Percentiles rank a stretch among this genome's conserved stretches.
Conservation (phyloP, 768 basidiomycete genomes). For the Erythrobasidium yunnanense region DNA sequence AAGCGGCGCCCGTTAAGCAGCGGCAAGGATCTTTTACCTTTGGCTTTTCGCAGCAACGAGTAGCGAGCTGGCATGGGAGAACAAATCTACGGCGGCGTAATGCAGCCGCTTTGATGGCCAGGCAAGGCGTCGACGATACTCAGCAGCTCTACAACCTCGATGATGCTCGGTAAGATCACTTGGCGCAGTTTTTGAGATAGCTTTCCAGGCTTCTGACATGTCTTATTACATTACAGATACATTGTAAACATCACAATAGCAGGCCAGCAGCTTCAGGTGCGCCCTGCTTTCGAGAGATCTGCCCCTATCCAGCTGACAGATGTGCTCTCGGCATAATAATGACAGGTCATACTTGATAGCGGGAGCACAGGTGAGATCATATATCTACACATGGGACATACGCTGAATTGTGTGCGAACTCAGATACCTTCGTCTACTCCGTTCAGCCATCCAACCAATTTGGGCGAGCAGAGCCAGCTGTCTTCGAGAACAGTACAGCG, state of each 20-base stretch:
- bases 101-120: not conserved
- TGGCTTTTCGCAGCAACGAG: constrained; percentile 8
- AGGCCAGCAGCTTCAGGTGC: constrained; percentile 13
- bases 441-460: constrained; percentile 23
- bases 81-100: not conserved
- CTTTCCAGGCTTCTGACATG: not conserved
- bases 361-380: constrained; percentile 16
- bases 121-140: not conserved
- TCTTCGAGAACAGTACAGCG: constrained; percentile 15
- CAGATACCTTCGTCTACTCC: constrained; percentile 26
- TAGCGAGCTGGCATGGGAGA: constrained; percentile 1
- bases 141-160: constrained; percentile 19
- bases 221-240: not conserved
- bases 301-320: not conserved
- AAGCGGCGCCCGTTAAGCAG: too few relatives aligned
- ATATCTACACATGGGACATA: not conserved
- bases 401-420: not conserved
- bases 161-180: constrained; percentile 7
- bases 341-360: constrained; percentile 23
- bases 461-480: not conserved
- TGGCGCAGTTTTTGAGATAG: not conserved
- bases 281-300: not conserved
- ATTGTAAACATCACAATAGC: constrained; percentile 17
- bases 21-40: not conserved
- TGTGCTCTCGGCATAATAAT: not conserved